Base-by-base conservation (phyloP, 768 basidiomycete genomes). In the Russula brevipes region DNA sequence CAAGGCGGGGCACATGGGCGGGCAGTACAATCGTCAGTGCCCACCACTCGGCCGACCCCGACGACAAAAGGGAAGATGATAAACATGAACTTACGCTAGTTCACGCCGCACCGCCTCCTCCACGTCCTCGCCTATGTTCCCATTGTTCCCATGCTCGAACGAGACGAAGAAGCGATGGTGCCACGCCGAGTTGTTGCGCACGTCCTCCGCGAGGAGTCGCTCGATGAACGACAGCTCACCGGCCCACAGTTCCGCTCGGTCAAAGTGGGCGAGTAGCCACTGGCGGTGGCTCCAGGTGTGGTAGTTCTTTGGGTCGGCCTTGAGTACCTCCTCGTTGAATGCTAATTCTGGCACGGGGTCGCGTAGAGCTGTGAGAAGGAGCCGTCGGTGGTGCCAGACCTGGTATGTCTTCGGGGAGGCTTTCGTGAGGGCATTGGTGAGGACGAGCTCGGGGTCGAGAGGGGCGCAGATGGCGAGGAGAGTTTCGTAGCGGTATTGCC, bases 271-370 rank as follows among this genome's bases (percentile, higher is more conserved):
- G 47, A 97, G 84, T 12, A 94, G 73, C 94, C 94, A 98, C 73
- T 99, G 95, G 7, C 96, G 83, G 74, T 98, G 96, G 8, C 91
- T 91, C 97, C 97, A 99, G 0, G 97, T 98, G 74, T 98, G 96
- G 73, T 99, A 99, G 77, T 99, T 99, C 82, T 99, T 99, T 50
- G 84, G 75, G 72, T 99, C 97, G 24, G 75, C 80, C 8, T 82
- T 76, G 36, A 99, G 82, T 1, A 86, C 85, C 59, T 77, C 74
- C 55, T 85, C 81, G 72, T 94, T 87, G 74, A 97, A 98, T 41
- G 72, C 79, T 59, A 98, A 86, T 74, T 99, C 97, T 9, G 81
- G 80, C 3, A 61, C 71, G 19, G 86, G 81, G 30, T 79, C 72
- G 60, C 81, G 77, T 38, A 83, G 78, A 51, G 79, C 74, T 42